Base-by-base conservation (phyloP, 169 alveolate species). In the Plasmodium inui region DNA sequence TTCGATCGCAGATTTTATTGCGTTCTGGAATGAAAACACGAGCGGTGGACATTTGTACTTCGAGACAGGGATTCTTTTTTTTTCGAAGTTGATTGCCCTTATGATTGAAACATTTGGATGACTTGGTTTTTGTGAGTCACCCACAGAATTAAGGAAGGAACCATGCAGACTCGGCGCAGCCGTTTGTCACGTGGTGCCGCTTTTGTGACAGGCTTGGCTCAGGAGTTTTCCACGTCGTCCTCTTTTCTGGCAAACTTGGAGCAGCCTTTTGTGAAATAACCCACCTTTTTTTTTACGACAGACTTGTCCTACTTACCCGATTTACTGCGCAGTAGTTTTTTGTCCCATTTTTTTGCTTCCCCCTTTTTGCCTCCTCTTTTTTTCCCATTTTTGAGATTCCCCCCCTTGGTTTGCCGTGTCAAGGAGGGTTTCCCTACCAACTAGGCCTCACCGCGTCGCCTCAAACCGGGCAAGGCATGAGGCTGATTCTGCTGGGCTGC, bases 11-110 rank as follows among this genome's bases (percentile, higher is more conserved):
- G 6, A 41, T 80, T 80, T 80, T 17, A 80, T 80, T 80, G 17
- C 22, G n/a, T n/a, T 34, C n/a, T 44, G 73, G 46, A 44, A 28
- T 46, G 41, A 80, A 80, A 46, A 67, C 37, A 67, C 28, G 37
- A 19, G 41, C 19, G 22, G 46, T 46, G 37, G 14, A 46, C 85
- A 80, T 80, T 8, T 80, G 46, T 0, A 17, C 34, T 80, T 41
- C 57, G 67, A 67, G 76, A 67, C 34, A 80, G 26, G 85, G 61
- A 41, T 41, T 8, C 46, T 8, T 41, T 79, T 79, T 79, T 79
- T 79, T 39, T 37, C 14, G 50, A 41, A 37, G 34, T 10, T 34
- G n/a, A 22, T 79, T 79, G 28, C 26, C 19, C 26, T 79, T 17
- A n/a, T 34, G 67, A 12, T 79, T 79, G 8, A 26, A 73, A 73